Evolutionary conservation across 1,284 basidiomycete genomes (phyloP), one percentile per base, ranked within the genome.

Genomic region (Heliocybe sulcata): DNA sequence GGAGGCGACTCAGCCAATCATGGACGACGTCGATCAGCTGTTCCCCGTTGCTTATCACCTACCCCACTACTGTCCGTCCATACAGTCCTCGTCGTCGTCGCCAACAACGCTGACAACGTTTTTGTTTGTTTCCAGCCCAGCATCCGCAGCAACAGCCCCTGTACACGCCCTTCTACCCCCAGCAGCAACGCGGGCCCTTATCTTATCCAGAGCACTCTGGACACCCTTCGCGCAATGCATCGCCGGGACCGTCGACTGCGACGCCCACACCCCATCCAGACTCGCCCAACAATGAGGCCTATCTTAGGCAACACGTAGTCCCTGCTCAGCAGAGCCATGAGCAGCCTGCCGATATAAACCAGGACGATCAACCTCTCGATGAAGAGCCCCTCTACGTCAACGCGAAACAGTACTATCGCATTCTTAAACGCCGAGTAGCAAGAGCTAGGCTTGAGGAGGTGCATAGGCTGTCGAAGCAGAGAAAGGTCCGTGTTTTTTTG

Each of bases 311-410:
- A 11, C 42, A 54, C 51, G 55, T 49, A 27, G 54, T 51, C 2
- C 10, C 38, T 47, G 51, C 47, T 38, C 55, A 38, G 31, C 45
- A 54, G 65, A 66, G 1, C 67, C 70, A 54, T 31, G 52, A 3
- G 60, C 57, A 55, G 12, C 47, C 47, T 29, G 47, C 27, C 22
- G 47, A 49, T 49, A 25, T 49, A 35, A 52, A 49, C 45, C 53
- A 57, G 53, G 58, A 64, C 23, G 61, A 64, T 55, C 49, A 65
- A 22, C 69, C 72, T 56, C 75, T 91, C 64, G 94, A 96, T 72
- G 93, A 97, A 63, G 94, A 97, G 67, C 94, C 94, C 26, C 82
- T 97, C 61, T 96, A 95, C 72, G 95, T 98, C 59, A 98, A 98
- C 65, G 94, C 94, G 52, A 98, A 98, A 69, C 94, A 98, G 72